Conservation (phyloP, 2,329 filamentous ascomycete species). For the Colletotrichum chlorophyti region DNA sequence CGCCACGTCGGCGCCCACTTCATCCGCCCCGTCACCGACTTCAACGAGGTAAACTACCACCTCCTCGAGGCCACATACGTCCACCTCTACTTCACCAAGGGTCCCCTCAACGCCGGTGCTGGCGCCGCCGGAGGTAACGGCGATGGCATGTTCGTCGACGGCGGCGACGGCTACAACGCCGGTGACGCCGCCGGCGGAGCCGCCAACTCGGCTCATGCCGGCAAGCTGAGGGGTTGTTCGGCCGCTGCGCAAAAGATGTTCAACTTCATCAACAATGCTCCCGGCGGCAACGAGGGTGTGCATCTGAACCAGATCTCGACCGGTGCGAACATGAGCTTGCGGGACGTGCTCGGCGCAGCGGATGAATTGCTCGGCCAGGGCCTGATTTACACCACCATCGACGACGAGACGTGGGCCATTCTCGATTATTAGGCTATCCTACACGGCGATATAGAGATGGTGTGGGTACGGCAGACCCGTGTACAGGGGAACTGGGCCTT, state of each 20-base stretch:
- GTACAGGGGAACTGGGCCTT: no score
- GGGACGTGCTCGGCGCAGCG: slow-evolving; percentile 77
- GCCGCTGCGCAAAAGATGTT: slow-evolving; percentile 73
- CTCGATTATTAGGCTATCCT: slow-evolving; percentile 69
- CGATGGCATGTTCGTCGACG: slow-evolving; percentile 44
- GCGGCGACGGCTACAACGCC: slow-evolving; percentile 50
- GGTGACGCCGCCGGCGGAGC: slow-evolving; percentile 45
- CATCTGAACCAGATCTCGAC: slow-evolving; percentile 80
- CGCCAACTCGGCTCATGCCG: slow-evolving; percentile 38
- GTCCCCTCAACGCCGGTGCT: slow-evolving; percentile 57
- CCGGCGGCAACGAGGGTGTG: slow-evolving; percentile 81
- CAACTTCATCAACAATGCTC: slow-evolving; percentile 68
- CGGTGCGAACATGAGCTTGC: slow-evolving; percentile 67
- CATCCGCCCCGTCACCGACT: slow-evolving; percentile 80
- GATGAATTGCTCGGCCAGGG: slow-evolving; percentile 80
- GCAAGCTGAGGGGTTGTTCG: slow-evolving; percentile 57
- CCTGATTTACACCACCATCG: slow-evolving; percentile 87
- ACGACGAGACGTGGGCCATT: slow-evolving; percentile 91
- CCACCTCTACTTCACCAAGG: slow-evolving; percentile 83
- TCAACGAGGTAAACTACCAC: slow-evolving; percentile 94
- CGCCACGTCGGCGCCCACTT: slow-evolving; percentile 81
- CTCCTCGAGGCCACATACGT: slow-evolving; percentile 88
- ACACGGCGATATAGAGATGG: not conserved
- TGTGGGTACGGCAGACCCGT: not conserved
- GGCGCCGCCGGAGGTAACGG: slow-evolving; percentile 45